phyloP scores from a whole-genome alignment of 345 rosid species.

The Lagerstroemia speciosa region DNA sequence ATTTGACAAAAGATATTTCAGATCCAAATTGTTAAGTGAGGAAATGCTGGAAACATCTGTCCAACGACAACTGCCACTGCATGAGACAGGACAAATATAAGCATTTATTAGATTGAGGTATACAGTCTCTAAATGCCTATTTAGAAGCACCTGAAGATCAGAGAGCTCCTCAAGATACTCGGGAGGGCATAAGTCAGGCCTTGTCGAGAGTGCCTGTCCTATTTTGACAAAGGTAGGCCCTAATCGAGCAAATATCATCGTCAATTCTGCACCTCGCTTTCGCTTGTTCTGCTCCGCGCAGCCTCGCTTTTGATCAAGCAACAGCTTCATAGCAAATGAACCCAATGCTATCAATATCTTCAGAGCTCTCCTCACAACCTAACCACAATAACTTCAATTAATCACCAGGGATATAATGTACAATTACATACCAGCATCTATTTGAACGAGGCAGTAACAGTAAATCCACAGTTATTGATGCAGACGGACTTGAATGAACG shows the following conservation, averaged over 20 bases:
- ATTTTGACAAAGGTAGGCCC: slow-evolving; percentile 94
- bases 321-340: slow-evolving; percentile 50
- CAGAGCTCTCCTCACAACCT: slow-evolving; percentile 65
- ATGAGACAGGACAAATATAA: too few relatives aligned
- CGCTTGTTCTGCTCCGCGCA: slow-evolving; percentile 51
- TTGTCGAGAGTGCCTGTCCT: slow-evolving; percentile 89
- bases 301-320: slow-evolving; percentile 56
- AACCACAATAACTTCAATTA: slow-evolving; percentile 4
- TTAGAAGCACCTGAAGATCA: slow-evolving; percentile 63
- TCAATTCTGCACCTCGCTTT: slow-evolving; percentile 56
- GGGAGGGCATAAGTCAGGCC: slow-evolving; percentile 90
- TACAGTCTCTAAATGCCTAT: not conserved
- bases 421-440: not conserved
- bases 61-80: too few relatives aligned
- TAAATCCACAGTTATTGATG: not conserved
- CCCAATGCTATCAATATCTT: slow-evolving; percentile 57
- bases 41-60: too few relatives aligned
- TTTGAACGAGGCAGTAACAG: not conserved
- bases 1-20: too few relatives aligned
- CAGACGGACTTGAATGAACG: not conserved
- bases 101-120: too few relatives aligned
- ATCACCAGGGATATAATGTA: not conserved
- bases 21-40: too few relatives aligned
- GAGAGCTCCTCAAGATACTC: slow-evolving; percentile 87
- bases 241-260: slow-evolving; percentile 56